A percentile compares a stretch with the other conserved stretches of the same genome.
Evolutionary conservation across 306 rosid species (phyloP).

Genomic region (Prinsepia uniflora): DNA sequence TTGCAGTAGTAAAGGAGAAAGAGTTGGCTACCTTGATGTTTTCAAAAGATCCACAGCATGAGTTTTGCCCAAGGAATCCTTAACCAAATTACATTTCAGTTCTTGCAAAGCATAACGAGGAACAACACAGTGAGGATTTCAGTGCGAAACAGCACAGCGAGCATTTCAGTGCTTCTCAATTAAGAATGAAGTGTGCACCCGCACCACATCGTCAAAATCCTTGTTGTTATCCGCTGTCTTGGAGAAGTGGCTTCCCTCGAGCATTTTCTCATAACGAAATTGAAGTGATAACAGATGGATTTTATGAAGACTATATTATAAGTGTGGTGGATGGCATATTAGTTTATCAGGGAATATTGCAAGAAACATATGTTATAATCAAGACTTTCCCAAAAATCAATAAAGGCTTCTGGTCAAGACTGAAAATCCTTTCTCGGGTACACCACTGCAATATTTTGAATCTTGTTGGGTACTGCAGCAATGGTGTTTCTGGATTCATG

Average conservation of each 20-base stretch:
- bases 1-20: slow-evolving; percentile 21
- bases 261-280: slow-evolving; percentile 14
- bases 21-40: slow-evolving; percentile 8
- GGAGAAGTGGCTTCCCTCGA: slow-evolving; percentile 28
- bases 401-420: slow-evolving; percentile 8
- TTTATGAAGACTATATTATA: background rate
- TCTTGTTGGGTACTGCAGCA: slow-evolving; percentile 31
- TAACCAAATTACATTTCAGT: background rate
- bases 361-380: slow-evolving; percentile 15
- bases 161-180: background rate
- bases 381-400: slow-evolving; percentile 4
- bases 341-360: slow-evolving; percentile 24
- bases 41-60: background rate
- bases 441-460: slow-evolving; percentile 27
- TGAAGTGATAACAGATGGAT: slow-evolving; percentile 20
- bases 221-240: slow-evolving; percentile 27
- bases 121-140: background rate
- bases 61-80: background rate
- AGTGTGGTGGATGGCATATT: background rate
- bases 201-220: slow-evolving; percentile 8
- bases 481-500: slow-evolving; percentile 13
- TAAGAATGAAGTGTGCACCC: background rate
- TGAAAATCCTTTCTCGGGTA: slow-evolving; percentile 12
- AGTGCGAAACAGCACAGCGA: background rate
- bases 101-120: background rate